phyloP scores from a whole-genome alignment of 2,329 filamentous ascomycete species.

The Albifimbria verrucaria region DNA sequence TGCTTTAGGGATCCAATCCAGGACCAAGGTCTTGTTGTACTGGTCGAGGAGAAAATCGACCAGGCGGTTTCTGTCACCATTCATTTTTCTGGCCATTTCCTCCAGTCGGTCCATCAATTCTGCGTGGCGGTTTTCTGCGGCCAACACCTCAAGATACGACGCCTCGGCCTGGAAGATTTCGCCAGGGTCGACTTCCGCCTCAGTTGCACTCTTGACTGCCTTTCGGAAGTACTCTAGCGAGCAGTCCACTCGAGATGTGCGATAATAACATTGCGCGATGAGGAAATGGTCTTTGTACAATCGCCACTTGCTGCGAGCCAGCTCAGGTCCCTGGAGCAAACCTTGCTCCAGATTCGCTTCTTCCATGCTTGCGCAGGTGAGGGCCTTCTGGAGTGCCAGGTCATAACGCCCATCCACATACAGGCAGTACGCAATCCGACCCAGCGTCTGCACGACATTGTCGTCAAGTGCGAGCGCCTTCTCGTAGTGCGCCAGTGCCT shows the following conservation, averaged over 20 bases:
- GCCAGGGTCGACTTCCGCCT: conserved; percentile 19
- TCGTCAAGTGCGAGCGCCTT: conserved; percentile 32
- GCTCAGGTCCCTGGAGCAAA: conserved; percentile 16
- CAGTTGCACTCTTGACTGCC: conserved; percentile 26
- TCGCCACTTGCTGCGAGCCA: conserved; percentile 31
- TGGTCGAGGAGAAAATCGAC: conserved; percentile 33
- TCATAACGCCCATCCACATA: conserved; percentile 30
- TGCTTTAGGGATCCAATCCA: conserved; percentile 40
- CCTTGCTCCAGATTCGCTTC: conserved; percentile 23
- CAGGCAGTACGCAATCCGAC: conserved; percentile 39
- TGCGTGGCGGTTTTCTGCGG: conserved; percentile 31
- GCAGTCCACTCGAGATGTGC: conserved; percentile 26
- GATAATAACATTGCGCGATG: conserved; percentile 33
- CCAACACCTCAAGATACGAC: conserved; percentile 32
- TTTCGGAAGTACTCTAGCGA: conserved; percentile 33
- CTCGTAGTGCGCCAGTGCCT: conserved; percentile 33
- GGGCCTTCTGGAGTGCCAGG: conserved; percentile 30
- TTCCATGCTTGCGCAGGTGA: conserved; percentile 34
- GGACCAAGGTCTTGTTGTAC: conserved; percentile 26
- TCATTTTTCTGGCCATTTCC: conserved; percentile 24
- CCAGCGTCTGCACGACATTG: conserved; percentile 34
- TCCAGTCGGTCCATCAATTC: conserved; percentile 32
- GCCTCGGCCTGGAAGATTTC: conserved; percentile 35
- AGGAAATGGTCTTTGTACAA: conserved; percentile 38
- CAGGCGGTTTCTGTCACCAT: conserved; percentile 23